Evolutionary conservation across 805 yeast species (phyloP).

Genomic region (Jamesozyma lodderae): DNA sequence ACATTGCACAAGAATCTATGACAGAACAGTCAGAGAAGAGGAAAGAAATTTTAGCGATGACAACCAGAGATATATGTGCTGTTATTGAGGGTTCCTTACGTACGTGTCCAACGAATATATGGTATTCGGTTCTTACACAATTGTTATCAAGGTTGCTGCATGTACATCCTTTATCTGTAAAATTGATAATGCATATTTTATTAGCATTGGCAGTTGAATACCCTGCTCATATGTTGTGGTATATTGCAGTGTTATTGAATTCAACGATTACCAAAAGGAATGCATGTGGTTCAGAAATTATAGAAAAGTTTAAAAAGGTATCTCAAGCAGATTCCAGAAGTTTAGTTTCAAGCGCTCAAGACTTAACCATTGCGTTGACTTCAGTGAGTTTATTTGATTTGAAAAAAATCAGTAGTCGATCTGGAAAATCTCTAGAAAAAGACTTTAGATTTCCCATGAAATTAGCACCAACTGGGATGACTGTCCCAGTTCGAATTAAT

Average conservation of each 20-base stretch:
- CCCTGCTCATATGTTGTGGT: constrained; percentile 82
- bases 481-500: constrained; percentile 65
- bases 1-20: constrained; percentile 40
- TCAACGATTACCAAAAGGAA: constrained; percentile 44
- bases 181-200: constrained; percentile 49
- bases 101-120: constrained; percentile 44
- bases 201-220: constrained; percentile 50
- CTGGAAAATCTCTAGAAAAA: constrained; percentile 27
- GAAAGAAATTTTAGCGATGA: constrained; percentile 24
- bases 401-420: constrained; percentile 16
- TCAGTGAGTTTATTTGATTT: constrained; percentile 23
- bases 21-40: constrained; percentile 16
- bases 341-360: constrained; percentile 19
- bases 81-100: constrained; percentile 38
- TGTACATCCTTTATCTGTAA: constrained; percentile 45
- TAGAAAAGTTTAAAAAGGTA: constrained; percentile 26
- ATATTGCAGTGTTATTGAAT: constrained; percentile 49
- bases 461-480: constrained; percentile 43
- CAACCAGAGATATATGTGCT: constrained; percentile 40
- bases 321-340: constrained; percentile 6
- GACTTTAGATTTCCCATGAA: constrained; percentile 38
- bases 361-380: constrained; percentile 18
- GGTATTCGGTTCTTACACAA: constrained; percentile 85
- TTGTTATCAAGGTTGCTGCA: constrained; percentile 71
- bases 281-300: constrained; percentile 38